phyloP scores from a whole-genome alignment of 495 filamentous ascomycete genomes.

The Aspergillus avenaceus region DNA sequence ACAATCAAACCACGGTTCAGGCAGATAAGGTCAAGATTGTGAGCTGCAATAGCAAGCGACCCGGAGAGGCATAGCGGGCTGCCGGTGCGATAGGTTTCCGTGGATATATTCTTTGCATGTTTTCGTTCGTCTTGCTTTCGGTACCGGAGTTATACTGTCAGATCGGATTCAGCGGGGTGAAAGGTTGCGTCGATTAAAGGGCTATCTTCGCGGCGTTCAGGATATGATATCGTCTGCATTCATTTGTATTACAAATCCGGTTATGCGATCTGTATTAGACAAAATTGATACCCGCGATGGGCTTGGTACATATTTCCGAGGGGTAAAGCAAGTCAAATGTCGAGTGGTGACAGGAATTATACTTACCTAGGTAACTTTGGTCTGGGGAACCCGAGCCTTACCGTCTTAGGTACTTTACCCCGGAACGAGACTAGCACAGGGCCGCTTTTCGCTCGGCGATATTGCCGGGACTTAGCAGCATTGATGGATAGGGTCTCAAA shows the following conservation, averaged over 20 bases:
- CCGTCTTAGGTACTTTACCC: no score
- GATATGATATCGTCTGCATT: neutral
- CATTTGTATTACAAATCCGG: conserved; percentile 4
- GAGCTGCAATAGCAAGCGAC: conserved; percentile 84
- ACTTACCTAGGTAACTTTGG: no score
- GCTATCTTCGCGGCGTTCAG: neutral
- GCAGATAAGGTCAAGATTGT: conserved; percentile 96
- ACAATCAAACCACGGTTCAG: conserved; percentile 61
- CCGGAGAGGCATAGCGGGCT: conserved; percentile 56
- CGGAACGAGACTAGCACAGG: no score
- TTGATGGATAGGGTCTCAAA: no score
- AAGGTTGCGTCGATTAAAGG: neutral
- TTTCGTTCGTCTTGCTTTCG: neutral
- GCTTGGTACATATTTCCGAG: neutral
- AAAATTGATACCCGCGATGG: conserved; percentile 1
- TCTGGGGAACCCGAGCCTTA: no score
- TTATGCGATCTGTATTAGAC: neutral
- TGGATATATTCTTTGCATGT: conserved; percentile 13
- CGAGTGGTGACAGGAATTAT: no score
- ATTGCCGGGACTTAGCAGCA: no score
- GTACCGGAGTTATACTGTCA: neutral
- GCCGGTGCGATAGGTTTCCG: neutral
- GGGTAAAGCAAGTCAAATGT: no score
- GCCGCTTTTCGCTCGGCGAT: no score
- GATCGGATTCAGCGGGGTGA: neutral